Evolutionary conservation across 139 green algal genomes (phyloP).

Genomic region (Astrephomene gubernaculifera): DNA sequence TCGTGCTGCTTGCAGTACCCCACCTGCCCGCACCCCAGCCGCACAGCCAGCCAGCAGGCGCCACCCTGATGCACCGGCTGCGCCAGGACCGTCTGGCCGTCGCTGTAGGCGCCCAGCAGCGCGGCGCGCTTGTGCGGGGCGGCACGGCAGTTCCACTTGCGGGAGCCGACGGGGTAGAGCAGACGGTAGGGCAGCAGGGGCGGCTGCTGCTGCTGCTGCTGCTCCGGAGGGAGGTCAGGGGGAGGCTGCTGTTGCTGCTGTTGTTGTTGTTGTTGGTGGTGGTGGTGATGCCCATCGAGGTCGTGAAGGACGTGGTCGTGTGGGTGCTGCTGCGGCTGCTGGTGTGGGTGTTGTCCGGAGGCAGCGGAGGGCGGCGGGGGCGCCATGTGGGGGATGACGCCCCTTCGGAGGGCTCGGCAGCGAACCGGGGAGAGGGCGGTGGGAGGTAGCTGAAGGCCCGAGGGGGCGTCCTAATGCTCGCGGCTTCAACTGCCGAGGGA

Average conservation of each 20-base stretch:
- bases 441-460: no score
- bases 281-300: no score
- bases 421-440: no score
- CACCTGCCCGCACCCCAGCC: not conserved
- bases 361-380: no score
- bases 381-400: no score
- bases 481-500: no score
- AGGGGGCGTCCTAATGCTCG: no score
- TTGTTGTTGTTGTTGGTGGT: not conserved
- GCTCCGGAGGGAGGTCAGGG: no score
- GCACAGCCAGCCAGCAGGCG: slow-evolving; percentile 11
- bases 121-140: slow-evolving; percentile 16
- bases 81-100: slow-evolving; percentile 17
- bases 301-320: no score
- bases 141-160: slow-evolving; percentile 29
- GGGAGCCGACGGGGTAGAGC: slow-evolving; percentile 8
- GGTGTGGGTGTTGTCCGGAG: no score
- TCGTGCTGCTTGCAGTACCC: slow-evolving; percentile 44
- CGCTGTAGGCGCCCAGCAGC: slow-evolving; percentile 9
- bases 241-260: not conserved
- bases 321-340: no score
- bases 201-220: not conserved
- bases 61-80: not conserved
- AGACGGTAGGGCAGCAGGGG: slow-evolving; percentile 1
- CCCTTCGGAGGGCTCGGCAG: no score